phyloP scores from a whole-genome alignment of 495 filamentous ascomycete genomes.

The Penicillium daleae region DNA sequence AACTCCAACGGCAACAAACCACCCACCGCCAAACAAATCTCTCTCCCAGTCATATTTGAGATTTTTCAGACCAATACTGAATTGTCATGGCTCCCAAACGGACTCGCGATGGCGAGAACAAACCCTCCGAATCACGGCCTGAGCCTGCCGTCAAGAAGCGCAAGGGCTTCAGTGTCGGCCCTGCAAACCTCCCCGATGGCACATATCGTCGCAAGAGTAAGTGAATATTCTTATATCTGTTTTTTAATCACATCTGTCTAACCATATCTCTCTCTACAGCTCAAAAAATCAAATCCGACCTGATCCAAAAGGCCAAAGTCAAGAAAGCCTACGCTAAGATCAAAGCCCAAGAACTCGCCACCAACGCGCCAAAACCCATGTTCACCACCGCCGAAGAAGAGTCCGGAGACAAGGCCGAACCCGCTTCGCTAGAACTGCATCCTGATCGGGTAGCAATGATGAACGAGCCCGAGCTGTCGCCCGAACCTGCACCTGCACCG shows the following conservation, averaged over 20 bases:
- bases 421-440: conserved; percentile 62
- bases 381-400: conserved; percentile 36
- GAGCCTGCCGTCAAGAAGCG: conserved; percentile 57
- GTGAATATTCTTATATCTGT: too few species aligned
- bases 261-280: conserved; percentile 52
- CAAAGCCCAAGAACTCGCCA: conserved; percentile 61
- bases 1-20: conserved; percentile 2
- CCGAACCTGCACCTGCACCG: conserved; percentile 31
- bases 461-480: conserved; percentile 51
- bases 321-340: conserved; percentile 93
- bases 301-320: conserved; percentile 92
- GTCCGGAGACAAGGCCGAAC: conserved; percentile 23
- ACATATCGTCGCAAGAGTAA: conserved; percentile 87
- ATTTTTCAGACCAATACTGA: neutral
- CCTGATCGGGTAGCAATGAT: conserved; percentile 74
- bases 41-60: neutral
- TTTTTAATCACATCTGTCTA: conserved; percentile 1
- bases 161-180: conserved; percentile 80
- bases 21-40: neutral
- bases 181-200: conserved; percentile 91
- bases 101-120: conserved; percentile 53
- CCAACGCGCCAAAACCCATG: conserved; percentile 35
- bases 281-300: conserved; percentile 85
- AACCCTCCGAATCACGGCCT: conserved; percentile 31
- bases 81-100: conserved; percentile 67